A percentile compares a stretch with the other conserved stretches of the same genome.
phyloP scores from a whole-genome alignment of 306 rosid species.

The Cicer yamashitae region DNA sequence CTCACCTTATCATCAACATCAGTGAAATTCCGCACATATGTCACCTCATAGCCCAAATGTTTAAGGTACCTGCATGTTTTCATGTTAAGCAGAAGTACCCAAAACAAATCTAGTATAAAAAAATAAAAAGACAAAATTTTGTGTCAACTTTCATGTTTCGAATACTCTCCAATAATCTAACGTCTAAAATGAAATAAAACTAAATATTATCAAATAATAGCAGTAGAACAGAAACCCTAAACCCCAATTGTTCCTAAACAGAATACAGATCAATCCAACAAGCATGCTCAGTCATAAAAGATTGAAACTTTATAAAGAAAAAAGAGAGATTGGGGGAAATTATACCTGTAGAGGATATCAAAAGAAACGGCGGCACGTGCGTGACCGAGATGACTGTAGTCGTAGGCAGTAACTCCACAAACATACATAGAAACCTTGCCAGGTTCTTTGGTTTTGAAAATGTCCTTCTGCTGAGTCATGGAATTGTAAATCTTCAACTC shows the following conservation, averaged over 20 bases:
- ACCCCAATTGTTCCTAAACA: neutral
- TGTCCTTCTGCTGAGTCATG: slow-evolving; percentile 82
- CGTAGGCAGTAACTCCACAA: slow-evolving; percentile 92
- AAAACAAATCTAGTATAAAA: neutral
- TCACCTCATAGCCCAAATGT: slow-evolving; percentile 83
- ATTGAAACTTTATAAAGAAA: neutral
- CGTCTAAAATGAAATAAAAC: slow-evolving; percentile 11
- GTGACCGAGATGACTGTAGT: slow-evolving; percentile 90
- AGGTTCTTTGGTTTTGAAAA: slow-evolving; percentile 61
- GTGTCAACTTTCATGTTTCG: neutral
- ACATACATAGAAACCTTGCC: slow-evolving; percentile 88
- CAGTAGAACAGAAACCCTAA: neutral
- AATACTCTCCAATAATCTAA: neutral
- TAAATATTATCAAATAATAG: neutral
- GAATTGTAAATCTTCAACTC: slow-evolving; percentile 81
- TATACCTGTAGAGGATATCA: slow-evolving; percentile 83
- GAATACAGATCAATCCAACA: neutral
- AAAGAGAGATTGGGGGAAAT: neutral
- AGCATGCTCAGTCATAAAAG: neutral
- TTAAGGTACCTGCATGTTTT: slow-evolving; percentile 67
- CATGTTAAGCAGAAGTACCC: slow-evolving; percentile 32
- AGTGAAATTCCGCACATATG: slow-evolving; percentile 92
- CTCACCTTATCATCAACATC: slow-evolving; percentile 99
- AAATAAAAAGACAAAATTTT: neutral
- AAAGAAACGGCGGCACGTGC: slow-evolving; percentile 92